These are phyloP conservation scores for Fistulinella cinereoalba DNA, from an alignment of 1,284 basidiomycete species.

Conservation along the genomic window DNA sequence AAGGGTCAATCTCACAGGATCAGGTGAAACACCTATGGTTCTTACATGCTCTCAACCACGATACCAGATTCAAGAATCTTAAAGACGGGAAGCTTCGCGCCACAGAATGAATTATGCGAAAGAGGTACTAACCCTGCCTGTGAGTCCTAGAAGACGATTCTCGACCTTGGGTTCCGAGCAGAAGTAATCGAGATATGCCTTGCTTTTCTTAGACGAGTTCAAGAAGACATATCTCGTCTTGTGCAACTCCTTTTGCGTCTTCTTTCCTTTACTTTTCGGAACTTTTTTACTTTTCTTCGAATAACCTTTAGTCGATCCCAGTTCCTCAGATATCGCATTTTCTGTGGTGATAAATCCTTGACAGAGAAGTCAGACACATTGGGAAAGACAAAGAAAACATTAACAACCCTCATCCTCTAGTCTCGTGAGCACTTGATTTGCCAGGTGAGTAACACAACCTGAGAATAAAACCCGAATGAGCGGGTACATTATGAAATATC, in stretches of 20 bases:
- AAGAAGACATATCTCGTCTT: constrained; percentile 60
- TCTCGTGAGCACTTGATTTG: constrained; percentile 61
- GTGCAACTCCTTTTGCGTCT: constrained; percentile 51
- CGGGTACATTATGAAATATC: too few species aligned
- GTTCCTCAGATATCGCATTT: constrained; percentile 45
- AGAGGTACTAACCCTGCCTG: constrained; percentile 47
- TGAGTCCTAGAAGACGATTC: constrained; percentile 54
- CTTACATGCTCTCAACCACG: constrained; percentile 30
- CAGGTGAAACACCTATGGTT: background rate
- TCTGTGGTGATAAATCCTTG: constrained; percentile 62
- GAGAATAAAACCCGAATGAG: constrained; percentile 1
- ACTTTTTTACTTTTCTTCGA: constrained; percentile 41
- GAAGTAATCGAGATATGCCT: constrained; percentile 65
- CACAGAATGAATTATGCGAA: background rate
- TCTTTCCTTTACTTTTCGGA: constrained; percentile 44
- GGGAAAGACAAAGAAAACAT: background rate
- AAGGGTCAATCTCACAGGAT: background rate
- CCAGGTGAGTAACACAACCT: constrained; percentile 57
- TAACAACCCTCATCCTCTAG: constrained; percentile 64
- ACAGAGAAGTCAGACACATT: constrained; percentile 4
- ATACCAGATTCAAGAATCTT: constrained; percentile 10
- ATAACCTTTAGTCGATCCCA: constrained; percentile 46
- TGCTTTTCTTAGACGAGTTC: constrained; percentile 40
- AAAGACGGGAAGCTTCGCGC: constrained; percentile 5
- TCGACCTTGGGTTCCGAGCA: constrained; percentile 57